Base-by-base conservation (phyloP, 78 protist genomes). In the Emiliania huxleyi region DNA sequence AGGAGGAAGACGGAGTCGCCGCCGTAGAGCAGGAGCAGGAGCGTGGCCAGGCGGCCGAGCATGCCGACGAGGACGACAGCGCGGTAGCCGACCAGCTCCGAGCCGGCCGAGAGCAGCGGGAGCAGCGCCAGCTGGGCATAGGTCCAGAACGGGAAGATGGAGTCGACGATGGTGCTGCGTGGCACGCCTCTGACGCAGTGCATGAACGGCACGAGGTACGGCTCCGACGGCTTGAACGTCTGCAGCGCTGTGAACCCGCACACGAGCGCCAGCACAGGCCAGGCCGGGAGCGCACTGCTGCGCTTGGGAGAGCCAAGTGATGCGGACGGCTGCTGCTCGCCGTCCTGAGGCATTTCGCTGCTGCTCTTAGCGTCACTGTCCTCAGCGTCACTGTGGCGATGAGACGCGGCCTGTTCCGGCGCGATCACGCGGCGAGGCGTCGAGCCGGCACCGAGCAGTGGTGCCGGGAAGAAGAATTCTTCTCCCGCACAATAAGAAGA, bases 161-260 rank as follows among this genome's bases (percentile, higher is more conserved):
- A 6, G 81, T 26, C 23, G 81, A n/a, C 22, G 81, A 71, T 35
- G 42, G 37, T 22, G 18, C 8, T 2, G 42, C 18, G 21, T 5
- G 81, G 81, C n/a, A 71, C 22, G 42, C 19, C 19, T 22, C 22
- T 29, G 43, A 71, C 42, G 81, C 81, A 71, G 42, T 71, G 18
- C 29, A 71, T 5, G 81, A 35, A 71, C 18, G 18, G 12, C 12
- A 71, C 35, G 42, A 71, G 81, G 81, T 19, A 71, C 18, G 81
- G 81, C 81, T 71, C 81, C 21, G 81, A 71, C 33, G 81, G 81
- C 81, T 71, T 71, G 42, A 71, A 71, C 12, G 81, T 22, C n/a
- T 33, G 15, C 11, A 71, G 42, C 45, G 81, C 81, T 8, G 43
- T 71, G 42, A n/a, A 71, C 23, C 12, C 3, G 81, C 81, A 35